Evolutionary conservation across 2,329 filamentous ascomycete species (phyloP).

Genomic region (Plenodomus tracheiphilus): DNA sequence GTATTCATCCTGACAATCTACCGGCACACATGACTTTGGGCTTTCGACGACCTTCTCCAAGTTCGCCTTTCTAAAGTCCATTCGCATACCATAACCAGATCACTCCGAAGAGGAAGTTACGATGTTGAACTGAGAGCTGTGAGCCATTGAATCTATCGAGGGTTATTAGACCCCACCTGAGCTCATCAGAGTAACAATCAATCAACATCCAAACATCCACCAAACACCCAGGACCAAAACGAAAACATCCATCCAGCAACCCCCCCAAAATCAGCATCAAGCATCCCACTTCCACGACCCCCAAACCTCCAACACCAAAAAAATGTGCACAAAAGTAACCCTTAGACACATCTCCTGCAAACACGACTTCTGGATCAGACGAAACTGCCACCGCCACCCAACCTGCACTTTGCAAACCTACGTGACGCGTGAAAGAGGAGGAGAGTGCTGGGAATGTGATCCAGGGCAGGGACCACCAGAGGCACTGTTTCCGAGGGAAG

Average conservation of each 20-base stretch:
- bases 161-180: background rate
- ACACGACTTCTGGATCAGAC: constrained; percentile 23
- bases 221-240: too few relatives aligned
- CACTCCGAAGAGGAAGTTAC: background rate
- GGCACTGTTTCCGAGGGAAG: constrained; percentile 21
- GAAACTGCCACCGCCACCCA: constrained; percentile 19
- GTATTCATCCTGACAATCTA: too few relatives aligned
- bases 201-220: too few relatives aligned
- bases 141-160: background rate
- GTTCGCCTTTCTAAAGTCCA: background rate
- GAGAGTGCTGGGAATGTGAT: constrained; percentile 29
- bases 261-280: too few relatives aligned
- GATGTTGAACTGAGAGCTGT: background rate
- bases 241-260: too few relatives aligned
- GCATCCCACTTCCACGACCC: too few relatives aligned
- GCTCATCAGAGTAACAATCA: background rate
- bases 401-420: constrained; percentile 17
- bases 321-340: constrained; percentile 27
- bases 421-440: constrained; percentile 20
- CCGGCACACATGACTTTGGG: too few relatives aligned
- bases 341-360: constrained; percentile 25
- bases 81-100: background rate
- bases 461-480: constrained; percentile 25
- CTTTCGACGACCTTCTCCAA: too few relatives aligned
- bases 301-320: background rate